Evolutionary conservation across 352 stramenopile genomes (phyloP), one percentile per base, ranked within the genome.

Genomic region (Pythium brassicae): DNA sequence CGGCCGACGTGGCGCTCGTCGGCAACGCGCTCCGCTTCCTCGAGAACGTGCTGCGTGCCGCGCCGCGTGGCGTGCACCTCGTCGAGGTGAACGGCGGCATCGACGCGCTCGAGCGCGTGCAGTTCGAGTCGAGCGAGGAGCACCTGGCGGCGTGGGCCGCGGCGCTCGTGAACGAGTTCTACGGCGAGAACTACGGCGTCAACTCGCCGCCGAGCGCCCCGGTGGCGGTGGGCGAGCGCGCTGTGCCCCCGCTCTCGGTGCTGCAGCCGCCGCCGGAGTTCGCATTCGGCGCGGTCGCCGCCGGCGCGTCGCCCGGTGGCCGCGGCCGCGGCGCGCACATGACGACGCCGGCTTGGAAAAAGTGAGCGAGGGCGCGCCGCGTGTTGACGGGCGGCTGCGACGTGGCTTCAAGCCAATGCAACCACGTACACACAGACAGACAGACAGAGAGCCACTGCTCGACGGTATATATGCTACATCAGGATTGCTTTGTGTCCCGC

Each of bases 141-240:
- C 73, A 88, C 50, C 63, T 92, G 34, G 66, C 76, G 8, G 64
- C 75, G 37, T 89, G 82, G 70, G 82, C 82, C 0, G 77, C 84
- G 7, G 66, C 72, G 19, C 62, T 94, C 46, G 76, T 92, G n/a
- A 89, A 94, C 61, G 69, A 87, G 54, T 92, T 89, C 52, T 94
- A 92, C 55, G 82, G 83, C 45, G 82, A 92, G 44, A 86, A 88
- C 59, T 92, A 90, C 46, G 85, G 83, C 6, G 64, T 87, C 29
- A 79, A 88, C 54, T 90, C 79, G 25, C 83, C 83, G 0, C 76
- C 69, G 2, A 85, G 63, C 27, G 50, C 37, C 20, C 69, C 60
- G 5, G 63, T 61, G 0, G 44, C 66, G 14, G 52, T 61, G 46
- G 66, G 63, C 0, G 58, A 44, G 29, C 4, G 29, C 29, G 29